Conservation (phyloP, 305 asterid genomes). For the Solanum hybrid region DNA sequence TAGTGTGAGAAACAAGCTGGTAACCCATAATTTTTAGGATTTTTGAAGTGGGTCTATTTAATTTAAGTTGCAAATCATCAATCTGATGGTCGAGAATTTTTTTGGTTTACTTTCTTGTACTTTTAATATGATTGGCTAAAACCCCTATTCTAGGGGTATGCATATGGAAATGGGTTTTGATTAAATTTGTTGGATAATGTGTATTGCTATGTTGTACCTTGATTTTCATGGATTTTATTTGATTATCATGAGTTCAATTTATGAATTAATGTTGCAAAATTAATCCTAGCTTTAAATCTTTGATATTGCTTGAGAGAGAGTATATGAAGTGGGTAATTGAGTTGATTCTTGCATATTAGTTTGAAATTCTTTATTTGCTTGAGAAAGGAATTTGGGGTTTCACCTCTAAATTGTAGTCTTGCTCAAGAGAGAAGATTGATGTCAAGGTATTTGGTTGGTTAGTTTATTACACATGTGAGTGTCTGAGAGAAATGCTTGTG, state of each 20-base stretch:
- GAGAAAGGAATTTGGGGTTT: background rate
- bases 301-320: background rate
- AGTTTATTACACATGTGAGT: no score
- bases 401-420: background rate
- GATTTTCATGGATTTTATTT: background rate
- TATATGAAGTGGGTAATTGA: background rate
- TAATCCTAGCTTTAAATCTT: background rate
- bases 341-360: background rate
- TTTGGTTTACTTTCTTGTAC: background rate
- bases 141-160: background rate
- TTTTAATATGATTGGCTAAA: background rate
- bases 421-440: background rate
- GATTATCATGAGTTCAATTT: background rate
- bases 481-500: no score
- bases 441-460: no score
- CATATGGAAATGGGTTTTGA: background rate
- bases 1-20: background rate
- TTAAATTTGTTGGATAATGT: background rate
- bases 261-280: background rate
- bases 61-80: background rate
- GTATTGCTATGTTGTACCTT: background rate
- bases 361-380: background rate
- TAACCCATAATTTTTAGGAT: background rate
- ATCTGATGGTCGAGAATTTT: background rate
- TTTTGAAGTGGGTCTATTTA: background rate